phyloP scores from a whole-genome alignment of 1,139 yeast species.

The Hemisphaericaspora xylofermentans region DNA sequence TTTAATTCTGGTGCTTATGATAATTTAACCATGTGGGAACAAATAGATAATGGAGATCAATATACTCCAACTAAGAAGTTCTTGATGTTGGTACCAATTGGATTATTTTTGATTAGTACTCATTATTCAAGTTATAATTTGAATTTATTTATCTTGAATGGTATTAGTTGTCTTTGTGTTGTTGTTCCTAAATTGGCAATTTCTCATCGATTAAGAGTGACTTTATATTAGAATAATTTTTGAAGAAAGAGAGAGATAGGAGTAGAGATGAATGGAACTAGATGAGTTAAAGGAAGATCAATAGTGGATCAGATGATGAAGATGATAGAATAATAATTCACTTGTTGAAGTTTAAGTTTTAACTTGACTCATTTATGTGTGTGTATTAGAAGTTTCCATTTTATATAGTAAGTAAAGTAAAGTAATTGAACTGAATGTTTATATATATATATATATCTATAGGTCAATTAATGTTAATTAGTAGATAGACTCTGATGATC shows the following conservation, averaged over 20 bases:
- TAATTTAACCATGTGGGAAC: conserved; percentile 98
- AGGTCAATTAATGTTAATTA: no score
- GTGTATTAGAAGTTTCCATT: no score
- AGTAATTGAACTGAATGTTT: no score
- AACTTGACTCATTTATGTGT: no score
- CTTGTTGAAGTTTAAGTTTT: no score
- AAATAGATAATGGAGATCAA: conserved; percentile 94
- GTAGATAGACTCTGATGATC: no score
- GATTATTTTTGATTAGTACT: conserved; percentile 79
- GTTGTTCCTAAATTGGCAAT: conserved; percentile 90
- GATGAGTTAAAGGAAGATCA: neutral
- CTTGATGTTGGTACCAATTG: conserved; percentile 85
- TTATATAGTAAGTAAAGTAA: no score
- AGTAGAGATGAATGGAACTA: no score
- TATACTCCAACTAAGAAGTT: conserved; percentile 96
- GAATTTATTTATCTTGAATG: conserved; percentile 74
- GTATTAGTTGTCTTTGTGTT: conserved; percentile 73
- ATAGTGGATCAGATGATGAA: no score
- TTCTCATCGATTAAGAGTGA: conserved; percentile 73
- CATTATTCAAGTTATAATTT: conserved; percentile 88
- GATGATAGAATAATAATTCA: no score
- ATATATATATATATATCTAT: no score
- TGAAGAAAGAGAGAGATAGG: neutral
- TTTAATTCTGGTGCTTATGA: conserved; percentile 96
- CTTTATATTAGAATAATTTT: conserved; percentile 33